These are phyloP conservation scores for Fragilariopsis cylindrus DNA, from an alignment of 108 stramenopile species.

Conservation along the genomic window DNA sequence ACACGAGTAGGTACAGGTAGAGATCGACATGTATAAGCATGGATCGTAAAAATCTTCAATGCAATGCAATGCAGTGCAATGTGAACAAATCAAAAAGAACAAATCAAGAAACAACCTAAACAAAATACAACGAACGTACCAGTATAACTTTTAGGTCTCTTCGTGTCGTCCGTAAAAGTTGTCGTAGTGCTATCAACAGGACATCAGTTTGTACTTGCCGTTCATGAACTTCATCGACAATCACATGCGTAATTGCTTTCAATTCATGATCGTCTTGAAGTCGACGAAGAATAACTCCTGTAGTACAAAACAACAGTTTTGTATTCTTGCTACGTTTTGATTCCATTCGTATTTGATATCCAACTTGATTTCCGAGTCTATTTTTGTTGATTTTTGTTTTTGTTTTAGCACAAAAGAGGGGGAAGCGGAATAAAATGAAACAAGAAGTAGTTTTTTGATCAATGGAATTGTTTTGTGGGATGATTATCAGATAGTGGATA, in stretches of 20 bases:
- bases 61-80: background rate
- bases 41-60: background rate
- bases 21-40: background rate
- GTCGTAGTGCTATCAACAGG: slow-evolving; percentile 80
- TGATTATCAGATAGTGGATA: background rate
- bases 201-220: slow-evolving; percentile 79
- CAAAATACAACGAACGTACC: slow-evolving; percentile 19
- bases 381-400: background rate
- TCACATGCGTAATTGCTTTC: slow-evolving; percentile 79
- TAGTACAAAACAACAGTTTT: slow-evolving; percentile 93
- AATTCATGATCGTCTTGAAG: slow-evolving; percentile 90
- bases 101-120: too few relatives aligned
- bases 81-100: too few relatives aligned
- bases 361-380: slow-evolving; percentile 66
- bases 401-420: background rate
- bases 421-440: too few relatives aligned
- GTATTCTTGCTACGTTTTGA: slow-evolving; percentile 58
- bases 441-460: too few relatives aligned
- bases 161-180: slow-evolving; percentile 59
- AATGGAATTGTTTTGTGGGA: too few relatives aligned
- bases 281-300: slow-evolving; percentile 89
- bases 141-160: slow-evolving; percentile 73
- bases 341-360: slow-evolving; percentile 93
- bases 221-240: slow-evolving; percentile 98
- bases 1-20: background rate